Base-by-base conservation (phyloP, 306 rosid genomes). In the Macrotyloma uniflorum region DNA sequence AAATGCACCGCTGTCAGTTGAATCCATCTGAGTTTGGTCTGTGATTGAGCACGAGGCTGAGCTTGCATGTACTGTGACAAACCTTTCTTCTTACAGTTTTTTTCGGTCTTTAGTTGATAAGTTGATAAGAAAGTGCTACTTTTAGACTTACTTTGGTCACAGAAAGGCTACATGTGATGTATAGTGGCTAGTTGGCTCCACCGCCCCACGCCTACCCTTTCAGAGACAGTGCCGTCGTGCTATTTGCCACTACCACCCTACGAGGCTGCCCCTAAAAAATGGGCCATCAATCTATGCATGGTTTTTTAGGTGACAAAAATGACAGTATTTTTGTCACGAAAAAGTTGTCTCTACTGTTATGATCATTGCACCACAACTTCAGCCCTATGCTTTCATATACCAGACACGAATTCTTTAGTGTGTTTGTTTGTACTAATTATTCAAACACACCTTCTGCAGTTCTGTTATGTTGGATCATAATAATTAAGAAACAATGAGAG, bases 181-280 rank as follows among this genome's bases (percentile, higher is more conserved):
- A n/a, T 65, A 65, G 70, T 65, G 49, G 18, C 32, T 65, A 15
- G 16, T 63, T 32, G 45, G 68, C 28, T 65, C 30, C 47, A 65
- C 10, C 1, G 70, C 50, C 11, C 16, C 28, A 63, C 4, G 70
- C 70, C 70, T 63, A 63, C 46, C 3, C 45, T 12, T 33, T 28
- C 0, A 46, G 1, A 13, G 15, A 19, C 22, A 15, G 24, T 35
- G 69, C 26, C 15, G 43, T 62, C 3, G 70, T 64, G 49, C 70
- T 64, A 35, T 36, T 59, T 63, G 42, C 45, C 69, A 20, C 64
- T 6, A 59, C 19, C 22, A 57, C 4, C 40, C 38, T 59, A 23
- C n/a, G 3, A 24, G 16, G 2, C 62, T 19, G 26, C 15, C 67
- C 67, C 67, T 62, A 63, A 33, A 15, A 63, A 28, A 32, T 33